Evolutionary conservation across 2,329 filamentous ascomycete genomes (phyloP).

Genomic region (Amylocarpus encephaloides): DNA sequence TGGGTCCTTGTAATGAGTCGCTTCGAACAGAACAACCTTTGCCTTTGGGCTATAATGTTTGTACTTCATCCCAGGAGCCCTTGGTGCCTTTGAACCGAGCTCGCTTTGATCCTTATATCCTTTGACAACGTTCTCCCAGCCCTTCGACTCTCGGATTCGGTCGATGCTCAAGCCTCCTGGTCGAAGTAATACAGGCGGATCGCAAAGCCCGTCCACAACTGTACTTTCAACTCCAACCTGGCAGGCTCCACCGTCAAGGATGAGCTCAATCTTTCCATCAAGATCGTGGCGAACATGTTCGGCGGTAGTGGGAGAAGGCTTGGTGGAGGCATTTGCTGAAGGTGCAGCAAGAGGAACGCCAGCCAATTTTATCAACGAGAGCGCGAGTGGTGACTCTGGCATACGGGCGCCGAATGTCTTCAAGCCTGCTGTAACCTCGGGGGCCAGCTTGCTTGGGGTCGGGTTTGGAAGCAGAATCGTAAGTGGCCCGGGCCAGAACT

Average conservation of each 20-base stretch:
- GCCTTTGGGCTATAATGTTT: slow-evolving; percentile 94
- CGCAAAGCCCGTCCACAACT: slow-evolving; percentile 82
- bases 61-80: slow-evolving; percentile 98
- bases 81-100: slow-evolving; percentile 58
- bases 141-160: slow-evolving; percentile 63
- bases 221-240: slow-evolving; percentile 92
- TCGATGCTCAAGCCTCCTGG: slow-evolving; percentile 85
- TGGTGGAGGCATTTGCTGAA: slow-evolving; percentile 90
- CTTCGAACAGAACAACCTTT: slow-evolving; percentile 75
- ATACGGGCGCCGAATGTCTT: slow-evolving; percentile 84
- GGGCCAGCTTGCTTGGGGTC: slow-evolving; percentile 61
- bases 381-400: slow-evolving; percentile 77
- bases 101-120: slow-evolving; percentile 75
- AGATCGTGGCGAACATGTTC: slow-evolving; percentile 86
- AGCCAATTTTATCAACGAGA: slow-evolving; percentile 75
- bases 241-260: slow-evolving; percentile 83
- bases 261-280: slow-evolving; percentile 71
- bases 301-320: slow-evolving; percentile 84
- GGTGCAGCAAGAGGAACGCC: slow-evolving; percentile 80
- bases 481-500: slow-evolving; percentile 91
- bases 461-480: slow-evolving; percentile 84
- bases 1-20: slow-evolving; percentile 28
- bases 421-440: slow-evolving; percentile 86
- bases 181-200: slow-evolving; percentile 73
- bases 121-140: slow-evolving; percentile 73